These are phyloP conservation scores for Pythium biforme DNA, from an alignment of 352 stramenopile species.

Conservation along the genomic window DNA sequence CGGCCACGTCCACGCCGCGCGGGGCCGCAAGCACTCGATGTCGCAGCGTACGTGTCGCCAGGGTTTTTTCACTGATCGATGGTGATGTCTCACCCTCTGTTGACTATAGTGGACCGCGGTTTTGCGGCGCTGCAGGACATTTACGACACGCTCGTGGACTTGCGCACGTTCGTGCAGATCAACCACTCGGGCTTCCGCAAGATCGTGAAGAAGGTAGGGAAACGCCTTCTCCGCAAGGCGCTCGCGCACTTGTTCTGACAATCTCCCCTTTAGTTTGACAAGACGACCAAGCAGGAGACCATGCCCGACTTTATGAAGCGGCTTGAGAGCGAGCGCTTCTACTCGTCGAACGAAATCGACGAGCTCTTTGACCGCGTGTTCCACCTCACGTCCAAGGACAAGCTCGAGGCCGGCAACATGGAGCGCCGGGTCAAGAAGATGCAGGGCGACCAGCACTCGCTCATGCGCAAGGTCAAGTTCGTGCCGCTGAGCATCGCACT, in stretches of 20 bases:
- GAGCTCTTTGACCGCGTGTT: slow-evolving; percentile 78
- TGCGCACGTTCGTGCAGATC: slow-evolving; percentile 90
- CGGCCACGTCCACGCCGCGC: slow-evolving; percentile 71
- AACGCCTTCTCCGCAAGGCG: no score
- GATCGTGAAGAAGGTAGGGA: slow-evolving; percentile 89
- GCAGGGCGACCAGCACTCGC: slow-evolving; percentile 80
- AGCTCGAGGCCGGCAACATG: slow-evolving; percentile 87
- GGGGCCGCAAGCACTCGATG: slow-evolving; percentile 40
- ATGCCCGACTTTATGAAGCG: slow-evolving; percentile 82
- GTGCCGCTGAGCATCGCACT: slow-evolving; percentile 71
- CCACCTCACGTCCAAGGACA: slow-evolving; percentile 81
- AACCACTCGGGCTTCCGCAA: slow-evolving; percentile 93
- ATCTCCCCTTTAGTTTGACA: slow-evolving; percentile 95
- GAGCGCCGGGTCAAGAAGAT: slow-evolving; percentile 78
- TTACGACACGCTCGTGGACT: slow-evolving; percentile 87
- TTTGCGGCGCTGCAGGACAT: slow-evolving; percentile 86
- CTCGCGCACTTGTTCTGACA: no score
- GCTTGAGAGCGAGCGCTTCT: slow-evolving; percentile 76
- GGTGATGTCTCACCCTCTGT: no score
- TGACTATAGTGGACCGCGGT: slow-evolving; percentile 52
- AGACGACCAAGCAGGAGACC: slow-evolving; percentile 72
- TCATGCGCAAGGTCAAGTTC: slow-evolving; percentile 85
- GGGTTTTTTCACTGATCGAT: no score
- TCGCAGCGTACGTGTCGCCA: slow-evolving; percentile 64
- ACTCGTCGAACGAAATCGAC: slow-evolving; percentile 76